Conservation (phyloP, 805 yeast species). For the Kodamaea fukazawae region DNA sequence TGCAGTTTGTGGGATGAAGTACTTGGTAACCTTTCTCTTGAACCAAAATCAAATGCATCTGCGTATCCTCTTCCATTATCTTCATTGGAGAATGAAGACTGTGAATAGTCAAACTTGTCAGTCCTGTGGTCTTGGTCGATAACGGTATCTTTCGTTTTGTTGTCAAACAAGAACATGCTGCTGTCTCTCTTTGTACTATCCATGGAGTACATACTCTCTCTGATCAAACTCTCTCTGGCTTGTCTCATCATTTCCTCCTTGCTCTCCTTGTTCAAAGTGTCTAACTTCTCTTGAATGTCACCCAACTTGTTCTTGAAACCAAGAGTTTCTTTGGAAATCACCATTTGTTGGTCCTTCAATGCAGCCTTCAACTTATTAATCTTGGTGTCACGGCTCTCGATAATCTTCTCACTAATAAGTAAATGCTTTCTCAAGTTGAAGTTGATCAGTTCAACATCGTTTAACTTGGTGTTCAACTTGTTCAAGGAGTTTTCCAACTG, state of each 20-base stretch:
- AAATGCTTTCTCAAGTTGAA: conserved; percentile 54
- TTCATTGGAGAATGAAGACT: neutral
- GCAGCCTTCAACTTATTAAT: conserved; percentile 52
- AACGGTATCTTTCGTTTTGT: conserved; percentile 13
- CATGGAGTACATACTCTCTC: conserved; percentile 16
- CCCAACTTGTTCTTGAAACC: conserved; percentile 47
- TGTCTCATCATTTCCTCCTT: conserved; percentile 14
- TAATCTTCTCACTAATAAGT: conserved; percentile 50
- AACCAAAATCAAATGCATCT: no score
- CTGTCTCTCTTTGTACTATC: conserved; percentile 14
- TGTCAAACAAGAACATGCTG: conserved; percentile 14
- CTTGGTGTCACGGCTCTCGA: conserved; percentile 55
- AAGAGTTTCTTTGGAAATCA: conserved; percentile 47
- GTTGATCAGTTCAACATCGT: conserved; percentile 63
- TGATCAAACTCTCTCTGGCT: conserved; percentile 14
- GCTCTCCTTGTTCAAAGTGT: conserved; percentile 12
- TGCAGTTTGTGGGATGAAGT: conserved; percentile 1
- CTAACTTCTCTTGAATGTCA: conserved; percentile 21
- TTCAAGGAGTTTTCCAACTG: conserved; percentile 57
- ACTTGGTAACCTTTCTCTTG: no score
- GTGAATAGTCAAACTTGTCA: neutral
- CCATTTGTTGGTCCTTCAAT: conserved; percentile 49
- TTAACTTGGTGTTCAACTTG: conserved; percentile 55
- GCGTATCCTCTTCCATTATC: neutral
- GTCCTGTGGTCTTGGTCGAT: conserved; percentile 11